Evolutionary conservation across 306 rosid genomes (phyloP), one percentile per base, ranked within the genome.

Genomic region (Vicia sativa): DNA sequence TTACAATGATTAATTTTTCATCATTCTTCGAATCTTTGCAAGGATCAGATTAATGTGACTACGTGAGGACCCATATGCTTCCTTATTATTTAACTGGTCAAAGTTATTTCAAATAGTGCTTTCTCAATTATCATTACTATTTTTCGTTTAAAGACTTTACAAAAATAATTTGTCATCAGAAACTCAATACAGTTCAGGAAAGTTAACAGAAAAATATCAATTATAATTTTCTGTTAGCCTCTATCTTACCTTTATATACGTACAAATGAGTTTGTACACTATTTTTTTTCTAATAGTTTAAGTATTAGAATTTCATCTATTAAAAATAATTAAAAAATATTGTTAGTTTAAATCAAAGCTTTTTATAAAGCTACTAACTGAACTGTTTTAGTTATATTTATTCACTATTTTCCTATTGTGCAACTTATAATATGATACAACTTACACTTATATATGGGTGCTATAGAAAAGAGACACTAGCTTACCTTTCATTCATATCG

Each of bases 11-110:
- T 69, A 65, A 55, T 18, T 80, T 54, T 78, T 68, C 75, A 65
- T 70, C 73, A 70, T 65, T 46, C 73, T 67, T 61, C 23, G 68
- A 77, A 72, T 74, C 78, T 77, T 77, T 70, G 72, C 56, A 77
- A 80, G 75, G 78, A 80, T 83, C 85, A 77, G 65, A 71, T 74
- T 74, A 74, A 56, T 77, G 83, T 74, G 80, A 74, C 81, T 74
- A 67, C 77, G 76, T 62, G 72, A 80, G 84, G 84, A 62, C 87
- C 87, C 84, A 76, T 81, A 58, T 65, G 74, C 71, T 55, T 73
- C 57, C 66, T 68, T 46, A 66, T 44, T 44, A 66, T 62, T 76
- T 41, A 73, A 12, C 57, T 77, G 76, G 82, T 83, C 87, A 83
- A 79, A 70, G 65, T 41, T 56, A 16, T 69, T 67, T 58, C 65